Conservation (phyloP, 192 early-diverging fungal genomes). For the Coemansia asiatica region DNA sequence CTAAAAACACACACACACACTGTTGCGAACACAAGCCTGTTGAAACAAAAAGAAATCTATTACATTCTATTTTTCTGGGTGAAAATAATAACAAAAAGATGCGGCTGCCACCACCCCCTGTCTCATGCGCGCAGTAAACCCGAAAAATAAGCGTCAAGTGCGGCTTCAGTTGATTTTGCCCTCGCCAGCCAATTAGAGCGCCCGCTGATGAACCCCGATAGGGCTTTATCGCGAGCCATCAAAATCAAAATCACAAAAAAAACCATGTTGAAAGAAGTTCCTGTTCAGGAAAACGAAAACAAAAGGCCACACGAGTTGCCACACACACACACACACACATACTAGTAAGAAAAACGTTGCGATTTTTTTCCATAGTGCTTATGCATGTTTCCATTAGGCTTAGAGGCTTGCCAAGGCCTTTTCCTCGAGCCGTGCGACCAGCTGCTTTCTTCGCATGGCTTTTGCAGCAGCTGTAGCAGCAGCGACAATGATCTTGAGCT, state of each 20-base stretch:
- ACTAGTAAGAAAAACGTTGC: background rate
- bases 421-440: constrained; percentile 35
- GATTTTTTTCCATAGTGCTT: background rate
- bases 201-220: background rate
- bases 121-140: constrained; percentile 13
- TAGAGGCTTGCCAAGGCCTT: background rate
- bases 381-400: constrained; percentile 9
- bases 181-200: background rate
- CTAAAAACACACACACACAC: background rate
- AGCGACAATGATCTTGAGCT: constrained; percentile 44
- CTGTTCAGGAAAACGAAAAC: background rate
- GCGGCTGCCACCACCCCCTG: background rate
- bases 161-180: background rate
- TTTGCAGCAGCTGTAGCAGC: constrained; percentile 39
- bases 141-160: background rate
- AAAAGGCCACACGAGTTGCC: background rate
- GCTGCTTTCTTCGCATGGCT: constrained; percentile 52
- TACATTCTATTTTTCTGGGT: background rate
- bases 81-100: background rate
- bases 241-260: too few species aligned
- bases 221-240: constrained; percentile 8
- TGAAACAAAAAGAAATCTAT: too few species aligned
- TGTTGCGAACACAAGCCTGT: too few species aligned
- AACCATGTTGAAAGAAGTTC: background rate
- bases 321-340: background rate